phyloP scores from a whole-genome alignment of 2,329 filamentous ascomycete genomes.

The Aspergillus carbonarius region DNA sequence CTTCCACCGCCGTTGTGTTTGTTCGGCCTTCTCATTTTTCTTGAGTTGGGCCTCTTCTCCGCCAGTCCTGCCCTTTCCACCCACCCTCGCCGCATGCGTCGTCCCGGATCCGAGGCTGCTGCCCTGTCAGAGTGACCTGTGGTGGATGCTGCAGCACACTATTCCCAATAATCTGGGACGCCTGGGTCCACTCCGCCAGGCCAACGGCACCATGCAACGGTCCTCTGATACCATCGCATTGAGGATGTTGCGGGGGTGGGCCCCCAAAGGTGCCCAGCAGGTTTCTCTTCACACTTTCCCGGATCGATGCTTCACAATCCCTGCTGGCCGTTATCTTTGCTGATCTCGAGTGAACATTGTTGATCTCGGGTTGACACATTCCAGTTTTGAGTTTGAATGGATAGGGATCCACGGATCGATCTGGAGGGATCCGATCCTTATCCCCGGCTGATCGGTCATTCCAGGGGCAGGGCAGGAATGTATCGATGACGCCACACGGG shows the following conservation, averaged over 20 bases:
- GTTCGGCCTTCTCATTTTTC: no score
- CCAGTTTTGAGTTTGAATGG: conserved; percentile 2
- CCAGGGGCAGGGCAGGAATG: conserved; percentile 3
- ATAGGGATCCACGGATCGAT: conserved; percentile 18
- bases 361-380: conserved; percentile 11
- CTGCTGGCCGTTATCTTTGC: background rate
- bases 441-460: background rate
- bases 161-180: conserved; percentile 10
- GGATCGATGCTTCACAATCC: no score
- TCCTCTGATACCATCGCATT: background rate
- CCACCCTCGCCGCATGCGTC: conserved; percentile 13
- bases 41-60: background rate
- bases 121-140: conserved; percentile 15
- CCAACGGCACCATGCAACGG: conserved; percentile 3
- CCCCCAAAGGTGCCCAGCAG: background rate
- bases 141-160: conserved; percentile 9
- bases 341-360: background rate
- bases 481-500: background rate
- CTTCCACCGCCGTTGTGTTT: background rate
- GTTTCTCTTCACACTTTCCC: background rate
- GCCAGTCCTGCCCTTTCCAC: conserved; percentile 1
- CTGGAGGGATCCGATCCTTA: conserved; percentile 6
- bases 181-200: conserved; percentile 7
- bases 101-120: conserved; percentile 12
- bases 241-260: background rate